Conservation (phyloP, 495 filamentous ascomycete species). For the Daldinia loculata region DNA sequence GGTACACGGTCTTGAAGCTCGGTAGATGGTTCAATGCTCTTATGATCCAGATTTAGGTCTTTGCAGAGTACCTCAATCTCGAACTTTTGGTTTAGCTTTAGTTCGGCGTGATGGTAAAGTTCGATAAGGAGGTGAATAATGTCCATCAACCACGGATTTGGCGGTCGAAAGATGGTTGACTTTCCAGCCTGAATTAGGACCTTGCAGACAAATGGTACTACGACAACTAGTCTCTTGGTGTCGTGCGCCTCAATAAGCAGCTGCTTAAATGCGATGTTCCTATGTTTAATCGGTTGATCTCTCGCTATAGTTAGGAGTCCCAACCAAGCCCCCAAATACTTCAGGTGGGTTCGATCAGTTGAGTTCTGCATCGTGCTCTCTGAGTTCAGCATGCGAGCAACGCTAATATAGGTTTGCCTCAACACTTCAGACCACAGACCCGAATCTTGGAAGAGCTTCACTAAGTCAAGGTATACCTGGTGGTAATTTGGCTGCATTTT, state of each 20-base stretch:
- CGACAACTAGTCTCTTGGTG: conserved; percentile 85
- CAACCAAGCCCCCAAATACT: conserved; percentile 91
- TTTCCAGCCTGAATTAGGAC: conserved; percentile 82
- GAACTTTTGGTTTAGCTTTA: conserved; percentile 96
- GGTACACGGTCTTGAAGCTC: conserved; percentile 78
- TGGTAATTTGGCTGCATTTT: conserved; percentile 98
- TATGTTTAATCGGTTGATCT: conserved; percentile 95
- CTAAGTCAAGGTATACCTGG: conserved; percentile 85
- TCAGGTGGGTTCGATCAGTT: conserved; percentile 84
- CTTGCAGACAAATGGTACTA: conserved; percentile 97
- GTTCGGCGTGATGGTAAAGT: conserved; percentile 87
- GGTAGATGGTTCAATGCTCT: conserved; percentile 81
- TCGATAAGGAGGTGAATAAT: conserved; percentile 87
- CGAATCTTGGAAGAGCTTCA: conserved; percentile 81
- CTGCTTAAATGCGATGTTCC: conserved; percentile 96
- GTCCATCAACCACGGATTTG: conserved; percentile 98
- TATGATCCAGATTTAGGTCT: conserved; percentile 86
- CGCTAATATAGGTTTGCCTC: conserved; percentile 89
- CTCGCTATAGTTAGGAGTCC: conserved; percentile 92
- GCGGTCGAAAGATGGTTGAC: conserved; percentile 90
- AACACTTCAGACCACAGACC: conserved; percentile 86
- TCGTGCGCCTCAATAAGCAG: conserved; percentile 91
- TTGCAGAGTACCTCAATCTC: conserved; percentile 98
- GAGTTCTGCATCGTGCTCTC: conserved; percentile 81
- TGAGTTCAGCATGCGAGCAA: conserved; percentile 85